Base-by-base conservation (phyloP, 371 early-diverging fungal species). In the Polyrhizophydium stewartii region DNA sequence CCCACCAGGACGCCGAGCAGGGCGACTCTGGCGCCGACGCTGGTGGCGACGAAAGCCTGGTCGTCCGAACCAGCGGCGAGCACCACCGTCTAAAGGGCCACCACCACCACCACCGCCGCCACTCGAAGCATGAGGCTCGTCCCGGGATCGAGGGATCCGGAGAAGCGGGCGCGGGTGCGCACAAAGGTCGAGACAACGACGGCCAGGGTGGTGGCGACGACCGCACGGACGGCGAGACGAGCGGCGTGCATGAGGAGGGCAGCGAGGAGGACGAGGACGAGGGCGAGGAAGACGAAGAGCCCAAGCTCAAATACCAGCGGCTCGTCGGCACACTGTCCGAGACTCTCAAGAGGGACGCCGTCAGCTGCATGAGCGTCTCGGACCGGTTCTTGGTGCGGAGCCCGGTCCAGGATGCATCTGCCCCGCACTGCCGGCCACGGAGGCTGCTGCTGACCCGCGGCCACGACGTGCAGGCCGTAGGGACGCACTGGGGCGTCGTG, bases 401-500 rank as follows among this genome's bases (percentile, higher is more conserved):
- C 35, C 2, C 35, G 3, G 3, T 35, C 7, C 35, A 57, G 13
- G n/a, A 2, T 17, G 33, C 30, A 0, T 3, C 1, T 27, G 40
- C 19, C 1, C 3, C 41, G 55, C 5, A 16, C 32, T 55, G 33
- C 37, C 22, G 33, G 6, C n/a, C 22, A 31, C 7, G 10, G 30
- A 3, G 3, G 55, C 32, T 2, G 35, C 53, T 31, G 46, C 28
- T 47, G 55, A 55, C 19, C 33, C 37, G 21, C 0, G 28, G 13
- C 10, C 53, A 22, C 7, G 3, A 13, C 35, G 13, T 47, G 7
- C 66, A 91, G 92, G 91, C 87, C 21, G 72, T 96, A n/a, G 97
- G 97, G 31, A 97, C 97, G 9, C 94, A 97, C 66, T 89, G 92
- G 85, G 97, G 98, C 55, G 79, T 83, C 35, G 87, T 97, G 13